A percentile compares a stretch with the other conserved stretches of the same genome.
Evolutionary conservation across 1,139 yeast genomes (phyloP).

Genomic region (Groenewaldozyma sp.): DNA sequence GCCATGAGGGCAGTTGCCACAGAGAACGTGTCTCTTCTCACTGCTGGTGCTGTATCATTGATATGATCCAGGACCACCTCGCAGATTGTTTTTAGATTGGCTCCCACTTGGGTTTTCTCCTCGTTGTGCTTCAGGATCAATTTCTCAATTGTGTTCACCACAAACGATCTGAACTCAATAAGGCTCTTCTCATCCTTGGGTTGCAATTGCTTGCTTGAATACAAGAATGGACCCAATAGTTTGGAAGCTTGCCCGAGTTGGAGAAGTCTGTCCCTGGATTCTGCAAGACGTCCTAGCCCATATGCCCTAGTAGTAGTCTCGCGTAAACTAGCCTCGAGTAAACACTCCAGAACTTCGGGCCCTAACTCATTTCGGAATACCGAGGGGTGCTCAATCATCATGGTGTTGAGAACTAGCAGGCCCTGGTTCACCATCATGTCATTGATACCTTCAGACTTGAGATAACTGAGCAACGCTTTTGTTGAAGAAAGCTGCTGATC

Average conservation of each 20-base stretch:
- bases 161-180: not conserved
- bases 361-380: not conserved
- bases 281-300: not conserved
- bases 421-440: not conserved
- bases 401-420: not conserved
- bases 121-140: too few relatives aligned
- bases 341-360: not conserved
- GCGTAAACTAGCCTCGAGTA: not conserved
- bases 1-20: slow-evolving; percentile 16
- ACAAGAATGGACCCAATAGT: not conserved
- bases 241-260: not conserved
- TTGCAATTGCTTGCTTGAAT: not conserved
- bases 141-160: slow-evolving; percentile 2
- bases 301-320: slow-evolving; percentile 1
- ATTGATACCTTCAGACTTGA: too few relatives aligned
- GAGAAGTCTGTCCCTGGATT: slow-evolving; percentile 1
- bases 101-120: not conserved
- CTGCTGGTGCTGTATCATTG: slow-evolving; percentile 18
- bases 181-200: not conserved
- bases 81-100: slow-evolving; percentile 2
- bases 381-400: not conserved
- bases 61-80: slow-evolving; percentile 14
- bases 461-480: too few relatives aligned
- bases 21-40: slow-evolving; percentile 26
- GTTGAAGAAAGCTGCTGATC: too few relatives aligned